Evolutionary conservation across 164 flowering plant species (phyloP).

Genomic region (Magnolia sinica): DNA sequence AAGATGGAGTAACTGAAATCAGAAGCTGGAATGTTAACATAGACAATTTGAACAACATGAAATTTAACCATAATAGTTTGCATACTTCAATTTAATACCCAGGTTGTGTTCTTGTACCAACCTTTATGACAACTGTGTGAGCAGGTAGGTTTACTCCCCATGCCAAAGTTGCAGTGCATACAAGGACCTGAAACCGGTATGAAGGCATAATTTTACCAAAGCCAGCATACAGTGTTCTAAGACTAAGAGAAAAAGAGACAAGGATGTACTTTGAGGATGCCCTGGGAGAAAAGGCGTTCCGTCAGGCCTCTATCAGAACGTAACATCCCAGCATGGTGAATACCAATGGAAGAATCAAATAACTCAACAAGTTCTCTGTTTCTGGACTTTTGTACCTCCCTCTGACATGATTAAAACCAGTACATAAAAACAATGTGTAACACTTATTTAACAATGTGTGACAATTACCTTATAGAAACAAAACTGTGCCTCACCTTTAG

Average conservation of each 20-base stretch:
- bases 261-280: conserved; percentile 66
- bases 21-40: neutral
- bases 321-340: conserved; percentile 99
- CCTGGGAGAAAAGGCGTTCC: conserved; percentile 91
- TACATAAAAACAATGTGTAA: neutral
- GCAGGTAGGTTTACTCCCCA: conserved; percentile 99
- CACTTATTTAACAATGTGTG: neutral
- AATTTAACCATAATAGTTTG: neutral
- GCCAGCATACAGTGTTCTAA: neutral
- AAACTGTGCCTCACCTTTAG: conserved; percentile 48
- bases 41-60: neutral
- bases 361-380: conserved; percentile 79
- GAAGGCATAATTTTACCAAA: neutral
- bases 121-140: conserved; percentile 99
- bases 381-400: conserved; percentile 85
- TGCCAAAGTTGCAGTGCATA: conserved; percentile 98
- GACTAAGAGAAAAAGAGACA: neutral
- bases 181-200: conserved; percentile 66
- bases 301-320: conserved; percentile 93
- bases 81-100: neutral
- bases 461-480: neutral
- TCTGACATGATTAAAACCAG: conserved; percentile 46
- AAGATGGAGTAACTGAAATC: neutral
- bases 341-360: conserved; percentile 77
- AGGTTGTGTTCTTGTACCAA: conserved; percentile 13